Conservation (phyloP, 805 yeast species). For the Lipomyces kockii region DNA sequence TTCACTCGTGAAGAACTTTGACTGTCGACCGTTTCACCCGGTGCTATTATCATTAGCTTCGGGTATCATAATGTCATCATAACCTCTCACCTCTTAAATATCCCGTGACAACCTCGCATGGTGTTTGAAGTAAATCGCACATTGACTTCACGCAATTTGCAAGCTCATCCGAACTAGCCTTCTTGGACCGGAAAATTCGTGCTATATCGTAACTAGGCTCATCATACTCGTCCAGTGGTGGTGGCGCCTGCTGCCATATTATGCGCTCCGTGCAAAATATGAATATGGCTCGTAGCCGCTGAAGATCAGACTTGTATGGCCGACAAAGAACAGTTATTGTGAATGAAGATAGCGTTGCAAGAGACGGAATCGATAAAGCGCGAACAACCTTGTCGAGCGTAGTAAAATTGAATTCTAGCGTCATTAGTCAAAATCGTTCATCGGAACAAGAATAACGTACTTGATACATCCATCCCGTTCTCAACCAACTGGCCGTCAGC, state of each 20-base stretch:
- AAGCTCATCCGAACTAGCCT: conserved; percentile 70
- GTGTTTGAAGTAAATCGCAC: conserved; percentile 69
- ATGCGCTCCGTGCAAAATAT: conserved; percentile 66
- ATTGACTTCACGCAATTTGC: conserved; percentile 77
- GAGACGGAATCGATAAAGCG: conserved; percentile 31
- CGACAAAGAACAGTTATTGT: conserved; percentile 58
- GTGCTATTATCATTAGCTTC: conserved; percentile 48
- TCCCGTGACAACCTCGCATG: conserved; percentile 79
- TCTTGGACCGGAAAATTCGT: conserved; percentile 49
- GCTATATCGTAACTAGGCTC: conserved; percentile 37
- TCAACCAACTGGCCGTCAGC: conserved; percentile 33
- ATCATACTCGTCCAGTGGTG: conserved; percentile 37
- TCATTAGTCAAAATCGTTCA: not conserved
- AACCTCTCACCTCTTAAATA: conserved; percentile 60
- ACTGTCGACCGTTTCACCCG: conserved; percentile 59
- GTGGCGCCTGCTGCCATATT: conserved; percentile 46
- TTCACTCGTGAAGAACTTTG: conserved; percentile 57
- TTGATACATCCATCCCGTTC: conserved; percentile 27
- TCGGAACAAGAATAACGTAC: conserved; percentile 2
- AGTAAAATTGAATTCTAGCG: conserved; percentile 20
- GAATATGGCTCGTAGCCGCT: conserved; percentile 67
- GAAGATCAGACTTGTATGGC: conserved; percentile 58
- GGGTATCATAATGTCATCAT: not conserved
- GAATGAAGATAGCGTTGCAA: conserved; percentile 59
- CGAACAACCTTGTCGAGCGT: conserved; percentile 33